Evolutionary conservation across 805 yeast species (phyloP).

Genomic region (Candida khao-thaluensis): DNA sequence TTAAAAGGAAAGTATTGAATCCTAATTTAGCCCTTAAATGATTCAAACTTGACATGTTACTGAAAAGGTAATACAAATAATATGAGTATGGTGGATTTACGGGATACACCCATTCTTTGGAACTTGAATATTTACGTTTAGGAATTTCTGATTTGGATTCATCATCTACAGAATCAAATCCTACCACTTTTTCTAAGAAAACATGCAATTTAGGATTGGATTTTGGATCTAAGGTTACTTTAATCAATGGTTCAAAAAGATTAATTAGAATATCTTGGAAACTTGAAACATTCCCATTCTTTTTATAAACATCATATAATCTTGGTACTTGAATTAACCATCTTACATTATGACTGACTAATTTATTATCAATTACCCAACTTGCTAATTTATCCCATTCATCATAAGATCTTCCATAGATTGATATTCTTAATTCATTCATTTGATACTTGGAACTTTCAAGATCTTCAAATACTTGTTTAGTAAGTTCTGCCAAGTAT

Average conservation of each 20-base stretch:
- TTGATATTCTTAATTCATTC: constrained; percentile 93
- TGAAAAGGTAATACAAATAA: constrained; percentile 83
- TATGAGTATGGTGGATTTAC: constrained; percentile 97
- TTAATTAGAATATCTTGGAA: constrained; percentile 80
- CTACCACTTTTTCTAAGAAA: constrained; percentile 90
- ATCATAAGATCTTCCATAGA: constrained; percentile 83
- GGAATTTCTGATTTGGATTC: constrained; percentile 89
- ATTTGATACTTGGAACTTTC: constrained; percentile 95
- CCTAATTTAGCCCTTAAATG: constrained; percentile 75
- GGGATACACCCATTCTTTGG: constrained; percentile 73
- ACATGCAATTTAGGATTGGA: constrained; percentile 89
- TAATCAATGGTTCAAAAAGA: constrained; percentile 83
- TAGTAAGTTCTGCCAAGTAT: constrained; percentile 89
- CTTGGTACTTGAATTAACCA: constrained; percentile 97
- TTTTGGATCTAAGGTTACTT: constrained; percentile 81
- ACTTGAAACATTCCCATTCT: constrained; percentile 61
- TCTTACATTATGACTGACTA: constrained; percentile 89
- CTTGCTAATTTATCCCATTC: constrained; percentile 96
- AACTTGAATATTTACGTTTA: constrained; percentile 81
- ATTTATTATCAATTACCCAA: constrained; percentile 93
- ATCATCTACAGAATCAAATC: constrained; percentile 98
- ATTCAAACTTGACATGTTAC: constrained; percentile 84
- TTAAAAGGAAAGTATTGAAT: constrained; percentile 84
- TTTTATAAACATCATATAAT: constrained; percentile 84
- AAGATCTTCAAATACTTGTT: constrained; percentile 90